Evolutionary conservation across 2,329 filamentous ascomycete species (phyloP).

Genomic region (Clarireedia paspali): DNA sequence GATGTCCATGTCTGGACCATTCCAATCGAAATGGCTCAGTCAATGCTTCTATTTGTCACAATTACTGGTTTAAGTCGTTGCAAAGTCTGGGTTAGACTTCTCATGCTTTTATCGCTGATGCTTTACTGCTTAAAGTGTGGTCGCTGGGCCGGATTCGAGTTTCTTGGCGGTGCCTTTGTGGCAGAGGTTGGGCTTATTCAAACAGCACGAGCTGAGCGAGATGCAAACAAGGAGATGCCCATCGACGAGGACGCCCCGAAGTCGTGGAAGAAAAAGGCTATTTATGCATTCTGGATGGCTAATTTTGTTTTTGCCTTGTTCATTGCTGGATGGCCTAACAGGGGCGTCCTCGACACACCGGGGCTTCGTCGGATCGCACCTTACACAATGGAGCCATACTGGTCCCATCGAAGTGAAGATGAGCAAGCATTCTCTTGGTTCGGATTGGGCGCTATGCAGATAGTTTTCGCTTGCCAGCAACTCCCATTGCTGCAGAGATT

Average conservation of each 20-base stretch:
- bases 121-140: constrained; percentile 23
- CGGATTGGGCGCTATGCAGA: constrained; percentile 25
- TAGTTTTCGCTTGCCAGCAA: constrained; percentile 28
- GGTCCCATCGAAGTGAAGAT: constrained; percentile 15
- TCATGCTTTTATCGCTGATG: constrained; percentile 18
- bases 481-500: constrained; percentile 33
- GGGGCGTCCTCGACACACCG: constrained; percentile 18
- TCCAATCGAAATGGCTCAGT: constrained; percentile 27
- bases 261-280: constrained; percentile 1
- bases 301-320: constrained; percentile 23
- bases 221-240: constrained; percentile 9
- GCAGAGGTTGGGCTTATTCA: constrained; percentile 37
- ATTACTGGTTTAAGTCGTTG: constrained; percentile 24
- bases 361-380: constrained; percentile 18
- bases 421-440: constrained; percentile 20
- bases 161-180: constrained; percentile 39
- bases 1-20: constrained; percentile 24
- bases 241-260: background rate
- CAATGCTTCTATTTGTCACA: constrained; percentile 23
- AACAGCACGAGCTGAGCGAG: constrained; percentile 9
- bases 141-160: constrained; percentile 32
- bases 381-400: constrained; percentile 23
- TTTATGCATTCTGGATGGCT: constrained; percentile 21
- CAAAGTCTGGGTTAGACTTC: constrained; percentile 17
- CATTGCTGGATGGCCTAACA: constrained; percentile 26